phyloP scores from a whole-genome alignment of 805 yeast genomes.

The Lipomyces sp. region DNA sequence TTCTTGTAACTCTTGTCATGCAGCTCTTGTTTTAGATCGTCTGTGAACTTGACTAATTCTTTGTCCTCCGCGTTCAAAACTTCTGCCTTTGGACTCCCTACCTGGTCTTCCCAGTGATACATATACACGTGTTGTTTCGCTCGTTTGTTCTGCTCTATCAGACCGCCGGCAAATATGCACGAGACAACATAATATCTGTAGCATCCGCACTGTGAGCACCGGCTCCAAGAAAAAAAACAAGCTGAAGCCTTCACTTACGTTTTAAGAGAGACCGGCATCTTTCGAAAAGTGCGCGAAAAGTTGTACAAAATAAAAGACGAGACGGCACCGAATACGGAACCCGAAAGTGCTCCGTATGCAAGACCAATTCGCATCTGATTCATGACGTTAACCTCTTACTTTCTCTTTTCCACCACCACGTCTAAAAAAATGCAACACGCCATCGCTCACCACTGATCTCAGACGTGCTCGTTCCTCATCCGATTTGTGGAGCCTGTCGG shows the following conservation, averaged over 20 bases:
- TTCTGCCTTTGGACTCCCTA: conserved; percentile 5
- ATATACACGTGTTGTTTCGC: conserved; percentile 13
- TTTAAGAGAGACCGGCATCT: conserved; percentile 10
- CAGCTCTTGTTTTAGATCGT: too few relatives aligned
- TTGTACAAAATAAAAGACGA: conserved; percentile 1
- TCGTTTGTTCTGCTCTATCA: conserved; percentile 14
- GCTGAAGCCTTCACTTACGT: conserved; percentile 15
- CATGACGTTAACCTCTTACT: not conserved
- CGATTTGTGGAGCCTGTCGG: too few relatives aligned
- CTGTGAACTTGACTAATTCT: too few relatives aligned
- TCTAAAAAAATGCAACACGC: too few relatives aligned
- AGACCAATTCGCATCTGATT: conserved; percentile 10
- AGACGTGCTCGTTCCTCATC: too few relatives aligned
- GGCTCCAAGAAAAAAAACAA: too few relatives aligned
- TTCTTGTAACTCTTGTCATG: too few relatives aligned
- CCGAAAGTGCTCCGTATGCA: conserved; percentile 9
- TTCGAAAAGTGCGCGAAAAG: conserved; percentile 4
- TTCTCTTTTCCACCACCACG: too few relatives aligned
- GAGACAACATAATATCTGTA: conserved; percentile 9
- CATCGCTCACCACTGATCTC: too few relatives aligned
- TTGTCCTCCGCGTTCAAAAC: not conserved
- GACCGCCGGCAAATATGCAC: conserved; percentile 9
- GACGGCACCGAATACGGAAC: conserved; percentile 11
- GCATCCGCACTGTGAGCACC: not conserved
- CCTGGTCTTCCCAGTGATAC: conserved; percentile 12